Percentiles rank a stretch among this genome's conserved stretches.
These are phyloP conservation scores for Fusarium hainanense DNA, from an alignment of 2,329 filamentous ascomycete species.

Conservation along the genomic window DNA sequence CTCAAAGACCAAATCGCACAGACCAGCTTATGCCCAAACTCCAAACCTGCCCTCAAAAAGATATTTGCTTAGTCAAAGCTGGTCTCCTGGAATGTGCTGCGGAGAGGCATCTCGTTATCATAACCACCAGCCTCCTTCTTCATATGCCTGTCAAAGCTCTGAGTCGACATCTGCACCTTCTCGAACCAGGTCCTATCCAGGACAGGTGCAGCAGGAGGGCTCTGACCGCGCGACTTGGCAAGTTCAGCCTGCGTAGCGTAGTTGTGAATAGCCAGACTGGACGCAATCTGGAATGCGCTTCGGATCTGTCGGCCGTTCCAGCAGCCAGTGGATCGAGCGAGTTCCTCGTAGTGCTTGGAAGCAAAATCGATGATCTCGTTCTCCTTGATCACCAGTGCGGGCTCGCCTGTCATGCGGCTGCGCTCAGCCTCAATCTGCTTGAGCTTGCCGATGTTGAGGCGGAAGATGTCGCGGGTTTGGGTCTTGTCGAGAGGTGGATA, in stretches of 20 bases:
- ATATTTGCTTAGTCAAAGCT: slow-evolving; percentile 9
- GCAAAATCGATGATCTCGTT: slow-evolving; percentile 53
- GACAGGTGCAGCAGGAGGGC: slow-evolving; percentile 51
- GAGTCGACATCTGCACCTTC: slow-evolving; percentile 57
- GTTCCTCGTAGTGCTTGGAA: slow-evolving; percentile 48
- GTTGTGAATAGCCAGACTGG: slow-evolving; percentile 53
- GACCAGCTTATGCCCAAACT: not conserved
- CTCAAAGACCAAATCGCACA: not conserved
- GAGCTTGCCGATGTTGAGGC: slow-evolving; percentile 54
- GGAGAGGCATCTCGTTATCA: slow-evolving; percentile 50
- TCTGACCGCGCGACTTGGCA: slow-evolving; percentile 49
- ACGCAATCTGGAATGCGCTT: slow-evolving; percentile 53
- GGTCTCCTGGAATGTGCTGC: slow-evolving; percentile 49
- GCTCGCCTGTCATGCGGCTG: slow-evolving; percentile 51
- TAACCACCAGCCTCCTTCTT: slow-evolving; percentile 52
- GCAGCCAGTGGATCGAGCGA: slow-evolving; percentile 43
- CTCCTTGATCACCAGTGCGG: slow-evolving; percentile 50
- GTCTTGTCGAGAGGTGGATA: slow-evolving; percentile 55
- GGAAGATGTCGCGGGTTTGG: slow-evolving; percentile 56
- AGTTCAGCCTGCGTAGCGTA: slow-evolving; percentile 47
- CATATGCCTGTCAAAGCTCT: slow-evolving; percentile 57
- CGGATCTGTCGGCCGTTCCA: slow-evolving; percentile 56
- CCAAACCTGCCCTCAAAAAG: not conserved
- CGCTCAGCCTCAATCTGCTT: slow-evolving; percentile 52
- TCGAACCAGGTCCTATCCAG: slow-evolving; percentile 54